phyloP scores from a whole-genome alignment of 2,329 filamentous ascomycete genomes.

The Diaporthe sp. region DNA sequence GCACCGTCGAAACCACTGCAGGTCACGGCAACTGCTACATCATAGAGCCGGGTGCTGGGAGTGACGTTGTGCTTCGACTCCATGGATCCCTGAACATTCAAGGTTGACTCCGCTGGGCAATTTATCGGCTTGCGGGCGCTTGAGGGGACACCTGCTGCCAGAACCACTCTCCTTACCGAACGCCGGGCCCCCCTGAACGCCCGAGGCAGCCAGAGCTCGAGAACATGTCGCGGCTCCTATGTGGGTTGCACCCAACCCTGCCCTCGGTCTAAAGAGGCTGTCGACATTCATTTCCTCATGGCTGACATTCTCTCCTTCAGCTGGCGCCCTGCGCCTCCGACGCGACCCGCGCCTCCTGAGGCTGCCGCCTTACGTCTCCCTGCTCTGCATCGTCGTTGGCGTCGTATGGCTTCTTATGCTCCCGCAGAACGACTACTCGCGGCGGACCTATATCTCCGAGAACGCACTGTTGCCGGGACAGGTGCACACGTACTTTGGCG shows the following conservation, averaged over 20 bases:
- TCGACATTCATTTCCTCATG: not conserved
- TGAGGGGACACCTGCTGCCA: conserved; percentile 27
- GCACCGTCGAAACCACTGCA: not conserved
- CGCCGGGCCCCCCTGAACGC: not conserved
- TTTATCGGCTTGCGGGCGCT: conserved; percentile 22
- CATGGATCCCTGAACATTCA: conserved; percentile 12
- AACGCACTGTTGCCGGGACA: conserved; percentile 96
- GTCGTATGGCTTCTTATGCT: conserved; percentile 91
- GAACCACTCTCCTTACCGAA: conserved; percentile 10
- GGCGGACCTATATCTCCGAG: conserved; percentile 95
- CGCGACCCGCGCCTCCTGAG: conserved; percentile 85
- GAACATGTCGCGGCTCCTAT: conserved; percentile 64
- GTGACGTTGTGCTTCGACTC: not conserved
- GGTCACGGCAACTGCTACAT: not conserved
- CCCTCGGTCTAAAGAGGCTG: not conserved
- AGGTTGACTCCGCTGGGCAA: not conserved
- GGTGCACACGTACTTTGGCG: conserved; percentile 97
- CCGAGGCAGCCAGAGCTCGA: not conserved
- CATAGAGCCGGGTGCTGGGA: not conserved
- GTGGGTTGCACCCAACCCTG: conserved; percentile 48
- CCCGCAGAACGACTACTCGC: conserved; percentile 89
- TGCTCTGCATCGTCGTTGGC: conserved; percentile 85
- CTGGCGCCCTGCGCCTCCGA: conserved; percentile 75
- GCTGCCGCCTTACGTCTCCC: conserved; percentile 87
- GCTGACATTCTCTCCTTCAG: conserved; percentile 45